These are phyloP conservation scores for Entonaema liquescens DNA, from an alignment of 495 filamentous ascomycete genomes.

Conservation along the genomic window DNA sequence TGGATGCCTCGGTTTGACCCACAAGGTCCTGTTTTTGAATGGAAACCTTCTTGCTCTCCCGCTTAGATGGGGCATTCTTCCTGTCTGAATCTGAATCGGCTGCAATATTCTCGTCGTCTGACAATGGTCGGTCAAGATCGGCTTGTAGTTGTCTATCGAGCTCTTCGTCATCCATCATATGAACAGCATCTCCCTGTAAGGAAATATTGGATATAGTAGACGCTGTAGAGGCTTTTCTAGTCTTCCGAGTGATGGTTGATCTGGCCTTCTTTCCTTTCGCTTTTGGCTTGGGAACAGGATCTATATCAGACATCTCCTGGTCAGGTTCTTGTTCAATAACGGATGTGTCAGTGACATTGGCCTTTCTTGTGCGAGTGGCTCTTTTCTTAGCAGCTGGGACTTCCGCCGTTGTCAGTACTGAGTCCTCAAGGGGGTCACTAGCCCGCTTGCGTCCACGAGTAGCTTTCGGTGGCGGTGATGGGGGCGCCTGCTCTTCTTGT, in stretches of 20 bases:
- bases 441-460: constrained; percentile 69
- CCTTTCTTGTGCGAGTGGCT: constrained; percentile 61
- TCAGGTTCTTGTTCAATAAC: constrained; percentile 41
- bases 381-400: constrained; percentile 72
- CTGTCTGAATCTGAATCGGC: constrained; percentile 50
- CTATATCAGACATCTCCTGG: constrained; percentile 48
- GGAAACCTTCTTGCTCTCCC: constrained; percentile 49
- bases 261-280: constrained; percentile 48
- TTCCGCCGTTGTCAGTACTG: constrained; percentile 50
- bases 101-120: constrained; percentile 61
- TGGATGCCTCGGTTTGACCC: constrained; percentile 27
- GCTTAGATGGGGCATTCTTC: constrained; percentile 44
- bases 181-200: constrained; percentile 50
- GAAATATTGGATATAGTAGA: constrained; percentile 49
- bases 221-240: constrained; percentile 63
- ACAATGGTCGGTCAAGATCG: constrained; percentile 68
- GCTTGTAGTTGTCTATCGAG: constrained; percentile 74
- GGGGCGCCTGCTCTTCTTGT: constrained; percentile 53
- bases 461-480: constrained; percentile 52
- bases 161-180: constrained; percentile 67
- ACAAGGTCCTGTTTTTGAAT: constrained; percentile 9
- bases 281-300: constrained; percentile 33
- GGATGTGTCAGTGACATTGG: constrained; percentile 38
- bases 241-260: constrained; percentile 50
- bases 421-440: constrained; percentile 68